These are phyloP conservation scores for Alternaria metachromatica DNA, from an alignment of 2,329 filamentous ascomycete species.

Conservation along the genomic window DNA sequence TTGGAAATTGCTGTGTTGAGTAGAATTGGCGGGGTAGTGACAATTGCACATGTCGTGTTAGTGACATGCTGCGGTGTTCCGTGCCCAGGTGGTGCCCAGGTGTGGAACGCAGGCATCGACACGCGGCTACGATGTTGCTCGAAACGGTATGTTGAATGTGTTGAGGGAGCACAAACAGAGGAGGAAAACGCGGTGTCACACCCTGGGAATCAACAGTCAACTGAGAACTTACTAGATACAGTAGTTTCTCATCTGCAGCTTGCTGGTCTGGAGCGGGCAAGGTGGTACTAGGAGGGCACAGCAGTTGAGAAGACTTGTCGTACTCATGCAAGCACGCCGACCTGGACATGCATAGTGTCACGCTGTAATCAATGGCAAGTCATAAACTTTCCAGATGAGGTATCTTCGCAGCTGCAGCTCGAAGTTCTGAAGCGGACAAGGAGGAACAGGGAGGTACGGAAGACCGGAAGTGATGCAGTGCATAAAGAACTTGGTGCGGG, in stretches of 20 bases:
- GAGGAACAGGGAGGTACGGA: background rate
- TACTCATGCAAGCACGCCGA: background rate
- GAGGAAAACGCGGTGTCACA: background rate
- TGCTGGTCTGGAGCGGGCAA: background rate
- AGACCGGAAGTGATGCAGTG: background rate
- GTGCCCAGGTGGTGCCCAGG: background rate
- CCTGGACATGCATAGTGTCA: background rate
- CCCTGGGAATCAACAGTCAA: background rate
- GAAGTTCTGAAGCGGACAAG: background rate
- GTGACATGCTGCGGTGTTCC: background rate
- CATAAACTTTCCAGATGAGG: background rate
- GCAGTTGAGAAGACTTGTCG: background rate
- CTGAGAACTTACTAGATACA: background rate
- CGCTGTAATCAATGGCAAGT: background rate
- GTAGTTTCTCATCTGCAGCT: background rate
- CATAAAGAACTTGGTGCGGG: background rate
- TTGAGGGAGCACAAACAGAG: background rate
- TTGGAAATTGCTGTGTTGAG: background rate
- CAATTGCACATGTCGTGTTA: background rate
- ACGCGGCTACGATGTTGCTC: background rate
- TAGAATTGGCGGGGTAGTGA: background rate
- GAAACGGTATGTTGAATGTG: background rate
- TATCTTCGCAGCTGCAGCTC: background rate
- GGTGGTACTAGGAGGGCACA: background rate
- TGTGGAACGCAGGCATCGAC: background rate